Evolutionary conservation across 495 filamentous ascomycete species (phyloP).

Genomic region (Penicillium steckii): DNA sequence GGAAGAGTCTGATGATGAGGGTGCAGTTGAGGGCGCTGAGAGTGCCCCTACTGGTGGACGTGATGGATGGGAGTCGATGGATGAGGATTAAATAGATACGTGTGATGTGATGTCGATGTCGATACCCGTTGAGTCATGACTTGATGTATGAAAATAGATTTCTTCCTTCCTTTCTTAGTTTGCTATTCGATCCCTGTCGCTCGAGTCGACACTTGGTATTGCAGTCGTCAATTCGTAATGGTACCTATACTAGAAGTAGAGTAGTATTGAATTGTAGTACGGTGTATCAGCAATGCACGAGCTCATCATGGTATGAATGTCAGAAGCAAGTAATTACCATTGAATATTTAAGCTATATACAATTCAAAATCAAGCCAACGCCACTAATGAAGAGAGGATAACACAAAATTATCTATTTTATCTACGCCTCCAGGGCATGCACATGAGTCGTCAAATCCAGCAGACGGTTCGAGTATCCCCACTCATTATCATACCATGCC

Average conservation of each 20-base stretch:
- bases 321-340: no score
- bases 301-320: no score
- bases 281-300: no score
- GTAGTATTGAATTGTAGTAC: no score
- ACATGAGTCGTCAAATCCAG: conserved; percentile 31
- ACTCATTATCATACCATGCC: conserved; percentile 40
- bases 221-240: no score
- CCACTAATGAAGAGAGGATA: not conserved
- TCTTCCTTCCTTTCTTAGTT: not conserved
- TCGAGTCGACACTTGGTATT: no score
- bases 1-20: conserved; percentile 62
- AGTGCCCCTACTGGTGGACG: conserved; percentile 37
- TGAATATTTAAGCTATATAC: not conserved
- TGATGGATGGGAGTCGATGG: conserved; percentile 87
- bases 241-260: no score
- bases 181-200: no score
- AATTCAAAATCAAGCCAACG: not conserved
- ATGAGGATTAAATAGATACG: conserved; percentile 61
- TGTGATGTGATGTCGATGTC: not conserved
- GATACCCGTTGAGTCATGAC: conserved; percentile 24
- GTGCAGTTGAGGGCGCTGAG: conserved; percentile 55
- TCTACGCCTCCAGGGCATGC: conserved; percentile 16
- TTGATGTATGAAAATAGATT: conserved; percentile 28
- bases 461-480: conserved; percentile 37
- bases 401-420: not conserved